Conservation (phyloP, 768 basidiomycete genomes). For the Calocybe gangraenosa region DNA sequence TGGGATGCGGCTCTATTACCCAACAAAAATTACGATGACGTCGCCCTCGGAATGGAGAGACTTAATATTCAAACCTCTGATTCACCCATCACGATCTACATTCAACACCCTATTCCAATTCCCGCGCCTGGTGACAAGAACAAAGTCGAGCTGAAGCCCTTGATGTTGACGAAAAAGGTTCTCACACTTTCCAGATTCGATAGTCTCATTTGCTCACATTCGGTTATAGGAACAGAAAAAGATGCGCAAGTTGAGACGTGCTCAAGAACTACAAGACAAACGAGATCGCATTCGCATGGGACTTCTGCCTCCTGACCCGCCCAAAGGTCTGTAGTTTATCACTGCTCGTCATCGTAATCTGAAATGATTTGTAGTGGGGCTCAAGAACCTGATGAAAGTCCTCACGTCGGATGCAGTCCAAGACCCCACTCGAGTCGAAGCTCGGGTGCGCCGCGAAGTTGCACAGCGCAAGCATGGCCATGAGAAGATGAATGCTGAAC, state of each 20-base stretch:
- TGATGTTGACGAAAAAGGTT: conserved; percentile 92
- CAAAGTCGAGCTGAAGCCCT: conserved; percentile 69
- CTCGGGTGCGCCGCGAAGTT: conserved; percentile 90
- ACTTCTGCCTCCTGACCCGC: conserved; percentile 88
- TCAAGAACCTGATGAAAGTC: conserved; percentile 97
- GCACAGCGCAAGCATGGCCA: conserved; percentile 85
- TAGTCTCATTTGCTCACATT: neutral
- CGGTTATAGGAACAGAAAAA: conserved; percentile 84
- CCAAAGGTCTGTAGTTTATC: conserved; percentile 63
- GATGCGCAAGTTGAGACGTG: conserved; percentile 85
- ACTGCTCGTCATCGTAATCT: neutral
- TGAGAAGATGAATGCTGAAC: conserved; percentile 89
- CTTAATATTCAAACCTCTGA: conserved; percentile 62
- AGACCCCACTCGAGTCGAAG: conserved; percentile 97
- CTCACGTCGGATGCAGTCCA: conserved; percentile 94
- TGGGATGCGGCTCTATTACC: conserved; percentile 92
- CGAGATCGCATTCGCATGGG: conserved; percentile 96
- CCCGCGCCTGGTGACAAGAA: conserved; percentile 87
- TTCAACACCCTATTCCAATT: conserved; percentile 97
- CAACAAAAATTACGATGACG: conserved; percentile 74
- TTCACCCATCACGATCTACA: conserved; percentile 83
- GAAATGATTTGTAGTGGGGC: conserved; percentile 59
- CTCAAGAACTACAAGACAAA: conserved; percentile 90
- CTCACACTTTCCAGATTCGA: neutral
- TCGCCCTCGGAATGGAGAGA: conserved; percentile 49